These are phyloP conservation scores for Ustilago bromivora DNA, from an alignment of 1,284 basidiomycete genomes.

Conservation along the genomic window DNA sequence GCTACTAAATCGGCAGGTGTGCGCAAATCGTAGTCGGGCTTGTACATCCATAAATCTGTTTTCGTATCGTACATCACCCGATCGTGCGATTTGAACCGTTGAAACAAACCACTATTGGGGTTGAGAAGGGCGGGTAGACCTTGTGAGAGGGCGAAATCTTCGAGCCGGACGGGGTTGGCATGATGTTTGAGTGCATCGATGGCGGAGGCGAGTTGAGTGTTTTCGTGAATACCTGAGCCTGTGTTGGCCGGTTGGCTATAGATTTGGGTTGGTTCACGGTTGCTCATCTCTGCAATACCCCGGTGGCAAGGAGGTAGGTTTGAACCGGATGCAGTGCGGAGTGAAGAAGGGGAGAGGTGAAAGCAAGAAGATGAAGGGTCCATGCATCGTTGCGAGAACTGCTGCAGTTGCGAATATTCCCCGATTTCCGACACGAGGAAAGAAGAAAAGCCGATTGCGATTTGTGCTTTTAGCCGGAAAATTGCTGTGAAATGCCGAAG, in stretches of 20 bases:
- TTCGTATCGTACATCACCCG: constrained; percentile 82
- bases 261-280: constrained; percentile 70
- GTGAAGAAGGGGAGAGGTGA: background rate
- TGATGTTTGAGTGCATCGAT: constrained; percentile 80
- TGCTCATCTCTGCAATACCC: constrained; percentile 18
- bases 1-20: constrained; percentile 83
- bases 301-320: background rate
- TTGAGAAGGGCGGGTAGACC: constrained; percentile 77
- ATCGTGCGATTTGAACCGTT: constrained; percentile 84
- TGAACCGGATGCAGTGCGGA: background rate
- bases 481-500: background rate
- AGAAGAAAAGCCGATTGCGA: constrained; percentile 2
- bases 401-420: constrained; percentile 6
- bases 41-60: constrained; percentile 85
- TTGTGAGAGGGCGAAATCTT: constrained; percentile 84
- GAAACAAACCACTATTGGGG: constrained; percentile 78
- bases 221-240: constrained; percentile 82
- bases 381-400: constrained; percentile 12
- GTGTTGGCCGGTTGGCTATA: constrained; percentile 87
- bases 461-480: background rate
- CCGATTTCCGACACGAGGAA: constrained; percentile 5
- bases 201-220: constrained; percentile 86
- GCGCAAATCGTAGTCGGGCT: constrained; percentile 86
- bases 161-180: constrained; percentile 82
- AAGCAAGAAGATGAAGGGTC: constrained; percentile 16